Evolutionary conservation across 768 basidiomycete species (phyloP), one percentile per base, ranked within the genome.

Genomic region (Rhizopogon vinicolor): DNA sequence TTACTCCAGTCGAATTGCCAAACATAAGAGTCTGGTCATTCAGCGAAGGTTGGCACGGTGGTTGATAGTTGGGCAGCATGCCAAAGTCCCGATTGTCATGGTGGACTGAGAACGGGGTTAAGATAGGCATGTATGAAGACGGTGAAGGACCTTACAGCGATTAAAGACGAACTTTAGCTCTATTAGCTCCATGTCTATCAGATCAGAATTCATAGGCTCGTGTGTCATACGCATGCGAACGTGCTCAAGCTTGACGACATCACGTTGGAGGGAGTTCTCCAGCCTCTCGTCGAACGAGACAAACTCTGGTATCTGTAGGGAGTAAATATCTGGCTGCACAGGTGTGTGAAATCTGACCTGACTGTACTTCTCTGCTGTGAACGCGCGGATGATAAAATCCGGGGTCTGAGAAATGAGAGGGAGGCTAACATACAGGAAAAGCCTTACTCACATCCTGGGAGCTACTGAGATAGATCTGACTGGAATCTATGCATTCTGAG

Each of bases 11-110:
- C 22, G 74, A 72, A 51, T 78, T 83, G 16, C 75, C 80, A 49
- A 92, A 84, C 8, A 92, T 69, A 18, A 81, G 68, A 0, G 87
- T 91, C 64, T 91, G 89, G 50, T 83, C 73, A 59, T 86, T 78
- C 53, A 93, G 78, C 5, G 78, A 71, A 9, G 74, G 65, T 19
- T 72, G 74, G 37, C 65, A 68, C 41, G 65, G 72, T 0, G 90
- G 89, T 62, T 95, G 93, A 61, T 91, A 89, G 66, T 85, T 85
- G 7, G 88, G 82, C 25, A 95, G 71, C 45, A 93, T 84, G 40
- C 78, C 76, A 62, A 88, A 86, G 71, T 96, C 93, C 7, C 93
- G 87, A 68, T 96, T 95, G 68, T 96, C 93, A 53, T 86, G 78
- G 59, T 93, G 89, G 54, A 76, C 86, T 89, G 63, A n/a, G 58